phyloP scores from a whole-genome alignment of 257 asterid genomes.

The Thymus quinquecostatus region DNA sequence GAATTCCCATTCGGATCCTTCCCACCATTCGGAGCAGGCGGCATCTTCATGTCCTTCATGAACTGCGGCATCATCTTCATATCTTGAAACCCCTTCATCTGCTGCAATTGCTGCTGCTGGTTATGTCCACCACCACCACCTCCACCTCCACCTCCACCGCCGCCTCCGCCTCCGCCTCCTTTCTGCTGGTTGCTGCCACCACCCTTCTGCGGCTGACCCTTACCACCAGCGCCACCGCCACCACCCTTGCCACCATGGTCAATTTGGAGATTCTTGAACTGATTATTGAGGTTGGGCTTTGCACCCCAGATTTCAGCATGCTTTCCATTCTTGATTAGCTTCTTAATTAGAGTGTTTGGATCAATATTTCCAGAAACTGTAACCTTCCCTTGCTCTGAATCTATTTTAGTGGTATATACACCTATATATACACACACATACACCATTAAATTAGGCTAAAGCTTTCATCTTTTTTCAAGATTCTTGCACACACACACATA shows the following conservation, averaged over 20 bases:
- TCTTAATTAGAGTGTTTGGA: conserved; percentile 75
- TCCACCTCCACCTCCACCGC: conserved; percentile 32
- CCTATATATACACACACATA: conserved; percentile 45
- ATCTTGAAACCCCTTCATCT: conserved; percentile 62
- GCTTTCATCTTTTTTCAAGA: background rate
- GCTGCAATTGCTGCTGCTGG: conserved; percentile 54
- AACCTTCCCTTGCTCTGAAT: conserved; percentile 85
- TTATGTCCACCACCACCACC: conserved; percentile 34
- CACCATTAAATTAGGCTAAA: background rate
- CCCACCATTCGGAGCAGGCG: conserved; percentile 11
- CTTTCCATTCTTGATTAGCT: conserved; percentile 84
- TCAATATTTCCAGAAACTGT: conserved; percentile 89
- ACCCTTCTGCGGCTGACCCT: conserved; percentile 38
- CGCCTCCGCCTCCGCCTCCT: conserved; percentile 31
- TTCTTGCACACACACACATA: background rate
- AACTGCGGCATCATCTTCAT: conserved; percentile 53
- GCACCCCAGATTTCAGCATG: conserved; percentile 97
- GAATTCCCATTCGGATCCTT: conserved; percentile 42
- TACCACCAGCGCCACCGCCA: conserved; percentile 41
- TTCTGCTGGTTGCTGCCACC: conserved; percentile 40
- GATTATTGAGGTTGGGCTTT: conserved; percentile 59
- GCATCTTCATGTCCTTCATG: conserved; percentile 57
- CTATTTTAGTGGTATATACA: conserved; percentile 72
- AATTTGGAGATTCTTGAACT: conserved; percentile 69
- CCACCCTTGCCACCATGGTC: conserved; percentile 62